Evolutionary conservation across 129 eudicot species (phyloP).

Genomic region (Arctium minus): DNA sequence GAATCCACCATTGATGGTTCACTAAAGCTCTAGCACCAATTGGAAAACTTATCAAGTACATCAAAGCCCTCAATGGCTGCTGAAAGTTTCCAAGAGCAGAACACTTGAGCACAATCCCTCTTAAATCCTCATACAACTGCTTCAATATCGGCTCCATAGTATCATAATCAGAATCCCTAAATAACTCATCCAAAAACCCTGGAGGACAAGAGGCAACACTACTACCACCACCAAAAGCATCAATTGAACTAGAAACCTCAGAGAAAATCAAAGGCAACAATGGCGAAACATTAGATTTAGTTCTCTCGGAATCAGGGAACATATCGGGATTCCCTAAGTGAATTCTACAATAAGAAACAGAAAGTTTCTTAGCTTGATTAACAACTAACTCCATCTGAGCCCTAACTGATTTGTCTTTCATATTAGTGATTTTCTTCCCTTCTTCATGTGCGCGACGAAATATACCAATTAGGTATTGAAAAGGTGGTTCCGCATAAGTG

Average conservation of each 20-base stretch:
- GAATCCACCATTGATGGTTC: constrained; percentile 93
- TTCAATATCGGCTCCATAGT: constrained; percentile 73
- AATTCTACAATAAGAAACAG: constrained; percentile 75
- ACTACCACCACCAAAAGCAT: constrained; percentile 59
- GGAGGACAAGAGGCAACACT: constrained; percentile 51
- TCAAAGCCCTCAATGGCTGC: constrained; percentile 89
- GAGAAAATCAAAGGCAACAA: constrained; percentile 66
- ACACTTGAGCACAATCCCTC: constrained; percentile 75
- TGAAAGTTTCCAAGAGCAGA: constrained; percentile 95
- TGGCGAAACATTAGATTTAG: constrained; percentile 46
- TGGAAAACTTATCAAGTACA: constrained; percentile 66
- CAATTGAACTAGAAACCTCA: constrained; percentile 62
- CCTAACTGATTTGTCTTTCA: constrained; percentile 76
- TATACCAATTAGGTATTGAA: constrained; percentile 53
- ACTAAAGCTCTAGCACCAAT: constrained; percentile 76
- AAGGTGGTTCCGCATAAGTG: constrained; percentile 68
- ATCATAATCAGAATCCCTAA: constrained; percentile 78
- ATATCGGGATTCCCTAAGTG: constrained; percentile 84
- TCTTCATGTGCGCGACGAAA: constrained; percentile 76
- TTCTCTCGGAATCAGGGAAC: constrained; percentile 51
- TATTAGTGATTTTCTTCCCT: constrained; percentile 59
- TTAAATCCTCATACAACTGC: constrained; percentile 86
- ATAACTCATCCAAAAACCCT: constrained; percentile 82
- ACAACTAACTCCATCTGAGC: constrained; percentile 68
- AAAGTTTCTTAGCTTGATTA: constrained; percentile 66